A percentile compares a stretch with the other conserved stretches of the same genome.
These are phyloP conservation scores for Skeletonema menzelii DNA, from an alignment of 108 stramenopile genomes.

Conservation along the genomic window DNA sequence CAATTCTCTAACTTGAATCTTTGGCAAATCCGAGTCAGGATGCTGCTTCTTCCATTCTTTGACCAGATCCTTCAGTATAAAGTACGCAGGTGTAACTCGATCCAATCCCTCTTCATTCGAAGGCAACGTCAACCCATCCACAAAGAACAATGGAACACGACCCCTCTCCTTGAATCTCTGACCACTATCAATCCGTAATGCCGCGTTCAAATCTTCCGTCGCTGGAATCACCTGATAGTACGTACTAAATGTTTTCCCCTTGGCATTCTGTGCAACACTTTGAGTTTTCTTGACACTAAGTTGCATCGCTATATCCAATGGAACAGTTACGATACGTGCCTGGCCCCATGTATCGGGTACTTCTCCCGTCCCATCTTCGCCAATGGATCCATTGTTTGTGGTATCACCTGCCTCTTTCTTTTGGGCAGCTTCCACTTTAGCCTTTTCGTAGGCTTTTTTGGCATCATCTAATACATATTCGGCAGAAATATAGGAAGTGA, in stretches of 20 bases:
- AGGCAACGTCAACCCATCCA: conserved; percentile 57
- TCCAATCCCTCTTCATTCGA: conserved; percentile 1
- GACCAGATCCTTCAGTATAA: conserved; percentile 60
- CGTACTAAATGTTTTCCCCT: conserved; percentile 36
- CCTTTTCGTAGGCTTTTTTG: conserved; percentile 44
- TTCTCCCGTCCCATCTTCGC: conserved; percentile 33
- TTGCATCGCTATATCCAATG: conserved; percentile 71
- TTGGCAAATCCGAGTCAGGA: conserved; percentile 40
- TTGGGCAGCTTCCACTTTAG: conserved; percentile 28
- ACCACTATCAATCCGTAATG: conserved; percentile 53
- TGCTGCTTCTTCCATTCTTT: conserved; percentile 51
- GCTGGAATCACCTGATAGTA: conserved; percentile 76
- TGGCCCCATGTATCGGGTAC: conserved; percentile 70
- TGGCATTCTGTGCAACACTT: conserved; percentile 38
- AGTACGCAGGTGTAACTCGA: conserved; percentile 61
- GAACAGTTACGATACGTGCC: conserved; percentile 69
- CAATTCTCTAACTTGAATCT: conserved; percentile 67
- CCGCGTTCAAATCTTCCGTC: conserved; percentile 65
- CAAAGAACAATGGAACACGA: conserved; percentile 79
- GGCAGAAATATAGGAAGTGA: conserved; percentile 27
- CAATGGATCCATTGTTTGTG: conserved; percentile 3
- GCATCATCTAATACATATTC: conserved; percentile 44
- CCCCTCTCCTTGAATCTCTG: conserved; percentile 57
- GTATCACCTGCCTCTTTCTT: conserved; percentile 13
- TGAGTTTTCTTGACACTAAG: conserved; percentile 47